Conservation (phyloP, 257 asterid species). For the Ligustrum vulgare region DNA sequence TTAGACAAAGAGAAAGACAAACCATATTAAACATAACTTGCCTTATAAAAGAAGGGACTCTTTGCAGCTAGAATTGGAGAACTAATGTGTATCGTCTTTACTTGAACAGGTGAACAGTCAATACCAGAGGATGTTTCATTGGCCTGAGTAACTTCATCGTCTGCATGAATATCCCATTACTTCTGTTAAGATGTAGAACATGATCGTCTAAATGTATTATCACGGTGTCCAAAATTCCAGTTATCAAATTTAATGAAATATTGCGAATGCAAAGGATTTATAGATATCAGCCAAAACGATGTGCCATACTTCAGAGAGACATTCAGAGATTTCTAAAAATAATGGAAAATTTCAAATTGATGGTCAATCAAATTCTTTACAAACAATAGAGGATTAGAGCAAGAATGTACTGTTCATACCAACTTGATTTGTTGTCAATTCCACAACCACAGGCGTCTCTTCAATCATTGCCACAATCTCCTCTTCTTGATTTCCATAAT, state of each 20-base stretch:
- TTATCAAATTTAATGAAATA: conserved; percentile 1
- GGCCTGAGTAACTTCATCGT: conserved; percentile 36
- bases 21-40: conserved; percentile 17
- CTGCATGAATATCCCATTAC: conserved; percentile 32
- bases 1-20: conserved; percentile 4
- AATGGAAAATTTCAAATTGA: neutral
- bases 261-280: neutral
- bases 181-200: conserved; percentile 6
- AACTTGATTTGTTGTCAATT: conserved; percentile 26
- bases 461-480: conserved; percentile 66
- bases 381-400: conserved; percentile 16
- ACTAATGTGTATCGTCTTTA: conserved; percentile 70
- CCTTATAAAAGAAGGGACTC: conserved; percentile 80
- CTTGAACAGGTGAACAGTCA: conserved; percentile 40
- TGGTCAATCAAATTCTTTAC: neutral
- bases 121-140: conserved; percentile 38
- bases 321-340: neutral
- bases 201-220: neutral
- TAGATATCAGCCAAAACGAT: conserved; percentile 9
- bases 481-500: conserved; percentile 65
- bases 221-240: conserved; percentile 5
- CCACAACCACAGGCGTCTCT: conserved; percentile 49
- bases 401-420: conserved; percentile 30
- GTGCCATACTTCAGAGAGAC: neutral
- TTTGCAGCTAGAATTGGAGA: conserved; percentile 90